Evolutionary conservation across 2,329 filamentous ascomycete genomes (phyloP).

Genomic region (Aureobasidium sp.): DNA sequence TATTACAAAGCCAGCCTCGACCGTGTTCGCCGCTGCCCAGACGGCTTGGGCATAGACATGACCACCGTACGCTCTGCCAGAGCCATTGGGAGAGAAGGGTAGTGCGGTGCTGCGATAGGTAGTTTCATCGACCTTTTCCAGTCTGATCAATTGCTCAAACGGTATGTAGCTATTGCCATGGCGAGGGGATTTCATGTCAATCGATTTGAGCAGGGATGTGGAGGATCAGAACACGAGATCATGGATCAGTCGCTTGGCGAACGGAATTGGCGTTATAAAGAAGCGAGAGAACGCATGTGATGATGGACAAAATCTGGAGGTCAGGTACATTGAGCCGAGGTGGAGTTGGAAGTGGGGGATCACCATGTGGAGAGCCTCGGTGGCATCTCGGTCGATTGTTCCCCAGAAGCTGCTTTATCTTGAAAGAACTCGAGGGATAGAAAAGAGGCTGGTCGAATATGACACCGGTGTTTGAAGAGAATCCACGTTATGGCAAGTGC

Average conservation of each 20-base stretch:
- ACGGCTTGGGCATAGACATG: conserved; percentile 53
- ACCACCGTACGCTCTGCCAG: conserved; percentile 45
- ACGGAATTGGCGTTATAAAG: not conserved
- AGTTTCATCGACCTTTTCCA: conserved; percentile 35
- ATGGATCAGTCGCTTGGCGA: not conserved
- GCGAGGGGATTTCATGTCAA: conserved; percentile 15
- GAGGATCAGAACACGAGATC: not conserved
- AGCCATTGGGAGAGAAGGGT: conserved; percentile 38
- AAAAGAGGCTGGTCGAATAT: not conserved
- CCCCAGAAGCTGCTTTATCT: not conserved
- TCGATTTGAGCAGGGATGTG: not conserved
- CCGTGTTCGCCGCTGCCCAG: conserved; percentile 50
- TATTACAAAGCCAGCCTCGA: conserved; percentile 43
- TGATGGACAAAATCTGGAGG: not conserved
- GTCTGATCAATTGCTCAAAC: conserved; percentile 35
- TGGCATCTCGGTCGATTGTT: not conserved
- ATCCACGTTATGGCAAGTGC: too few relatives aligned
- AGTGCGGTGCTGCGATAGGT: conserved; percentile 36
- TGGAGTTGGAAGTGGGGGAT: not conserved
- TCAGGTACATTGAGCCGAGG: not conserved
- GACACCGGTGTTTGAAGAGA: not conserved
- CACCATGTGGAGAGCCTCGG: conserved; percentile 1
- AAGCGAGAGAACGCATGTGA: not conserved
- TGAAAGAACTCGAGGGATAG: not conserved
- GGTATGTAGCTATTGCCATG: conserved; percentile 30